phyloP scores from a whole-genome alignment of 169 alveolate genomes.

The Miamiensis avidus region DNA sequence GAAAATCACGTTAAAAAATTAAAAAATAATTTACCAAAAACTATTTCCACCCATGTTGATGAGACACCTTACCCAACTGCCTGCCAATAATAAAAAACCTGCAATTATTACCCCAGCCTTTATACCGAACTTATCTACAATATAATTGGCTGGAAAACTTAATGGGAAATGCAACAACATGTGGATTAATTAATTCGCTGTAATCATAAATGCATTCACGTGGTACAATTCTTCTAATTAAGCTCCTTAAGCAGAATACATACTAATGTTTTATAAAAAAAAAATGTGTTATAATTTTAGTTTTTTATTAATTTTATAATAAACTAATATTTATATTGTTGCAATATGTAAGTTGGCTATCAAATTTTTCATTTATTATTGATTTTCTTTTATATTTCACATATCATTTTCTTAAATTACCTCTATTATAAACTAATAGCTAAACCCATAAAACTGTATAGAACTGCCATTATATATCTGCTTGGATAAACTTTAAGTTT shows the following conservation, averaged over 20 bases:
- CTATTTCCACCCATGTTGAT: background rate
- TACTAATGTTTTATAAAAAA: background rate
- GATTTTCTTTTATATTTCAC: background rate
- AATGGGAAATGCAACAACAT: slow-evolving; percentile 21
- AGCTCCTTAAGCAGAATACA: slow-evolving; percentile 14
- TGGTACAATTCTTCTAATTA: background rate
- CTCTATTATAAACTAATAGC: background rate
- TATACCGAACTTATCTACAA: slow-evolving; percentile 22
- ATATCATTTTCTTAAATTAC: background rate
- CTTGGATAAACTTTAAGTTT: slow-evolving; percentile 9
- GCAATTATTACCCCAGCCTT: slow-evolving; percentile 17
- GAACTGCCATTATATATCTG: background rate
- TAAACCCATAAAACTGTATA: background rate
- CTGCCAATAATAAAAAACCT: slow-evolving; percentile 1
- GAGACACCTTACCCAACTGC: slow-evolving; percentile 15
- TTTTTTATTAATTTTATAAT: too few species aligned
- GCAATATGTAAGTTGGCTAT: background rate
- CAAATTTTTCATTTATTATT: too few species aligned
- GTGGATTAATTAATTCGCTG: slow-evolving; percentile 1
- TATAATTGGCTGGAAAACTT: slow-evolving; percentile 20
- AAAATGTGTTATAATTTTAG: too few species aligned
- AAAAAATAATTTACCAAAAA: too few species aligned
- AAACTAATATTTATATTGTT: too few species aligned
- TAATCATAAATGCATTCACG: background rate
- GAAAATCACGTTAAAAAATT: too few species aligned